Evolutionary conservation across 805 yeast species (phyloP), one percentile per base, ranked within the genome.

Genomic region (Candida chauliodis): DNA sequence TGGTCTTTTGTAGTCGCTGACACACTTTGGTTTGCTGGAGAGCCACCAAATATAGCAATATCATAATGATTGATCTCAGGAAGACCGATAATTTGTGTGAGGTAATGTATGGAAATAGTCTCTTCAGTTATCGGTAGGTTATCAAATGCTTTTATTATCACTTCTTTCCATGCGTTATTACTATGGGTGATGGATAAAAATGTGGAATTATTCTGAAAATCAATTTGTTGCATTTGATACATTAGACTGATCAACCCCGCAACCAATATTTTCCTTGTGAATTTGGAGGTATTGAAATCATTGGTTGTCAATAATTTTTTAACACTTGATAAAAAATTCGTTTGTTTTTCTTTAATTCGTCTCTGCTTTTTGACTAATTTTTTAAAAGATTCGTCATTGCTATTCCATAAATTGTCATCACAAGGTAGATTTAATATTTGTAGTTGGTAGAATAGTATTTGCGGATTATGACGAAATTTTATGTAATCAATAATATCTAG

Each of bases 401-500:
- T 56, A 29, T 63, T 68, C 73, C 73, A 68, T 9, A 68, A 47
- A 15, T 59, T 64, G 29, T 63, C 70, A 38, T 64, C 71, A 41
- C 73, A 66, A 2, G 73, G 73, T 14, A 68, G 48, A 37, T 59
- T 63, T 28, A 68, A 47, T 11, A 68, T 44, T 46, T 68, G 73
- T 22, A 66, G 47, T 36, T 66, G 73, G 35, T 59, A 54, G 39
- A 66, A 65, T 16, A 56, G 44, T 13, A 68, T 61, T 22, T 58
- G 66, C 0, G 73, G 73, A 41, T 82, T 76, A 58, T 87, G 95
- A 5, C 95, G 84, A 56, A 83, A 86, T 34, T 84, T 73, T 11
- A 83, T 76, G 26, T 88, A 84, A 62, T 88, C 95, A 2, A 81
- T 73, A 2, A 84, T 79, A 58, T 87, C 96, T 50, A 84, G 68